Percentiles rank a stretch among this genome's conserved stretches.
Conservation (phyloP, 164 flowering plant genomes). For the Dillenia suffruticosa region DNA sequence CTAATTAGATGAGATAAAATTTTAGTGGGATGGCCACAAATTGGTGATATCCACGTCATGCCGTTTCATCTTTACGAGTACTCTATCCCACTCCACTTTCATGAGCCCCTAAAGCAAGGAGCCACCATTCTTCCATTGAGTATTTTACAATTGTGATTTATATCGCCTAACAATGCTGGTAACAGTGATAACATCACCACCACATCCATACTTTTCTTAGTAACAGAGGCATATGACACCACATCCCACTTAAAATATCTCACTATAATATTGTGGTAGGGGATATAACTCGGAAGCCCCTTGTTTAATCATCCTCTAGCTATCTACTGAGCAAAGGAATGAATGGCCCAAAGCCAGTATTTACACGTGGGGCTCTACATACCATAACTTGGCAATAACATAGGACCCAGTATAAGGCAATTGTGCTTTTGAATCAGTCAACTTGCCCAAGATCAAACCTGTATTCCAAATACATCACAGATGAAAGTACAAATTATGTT, state of each 20-base stretch:
- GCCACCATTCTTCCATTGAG: neutral
- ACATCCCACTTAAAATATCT: constrained; percentile 1
- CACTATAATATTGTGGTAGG: neutral
- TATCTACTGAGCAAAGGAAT: no score
- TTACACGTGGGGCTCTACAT: no score
- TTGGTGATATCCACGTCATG: constrained; percentile 31
- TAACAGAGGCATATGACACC: neutral
- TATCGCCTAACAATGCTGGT: constrained; percentile 7
- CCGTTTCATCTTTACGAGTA: constrained; percentile 11
- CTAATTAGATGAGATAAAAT: constrained; percentile 1
- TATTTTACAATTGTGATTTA: neutral
- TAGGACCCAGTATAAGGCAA: no score
- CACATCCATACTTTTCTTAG: neutral
- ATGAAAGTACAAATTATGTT: no score
- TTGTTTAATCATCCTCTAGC: no score
- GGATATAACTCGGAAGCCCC: constrained; percentile 6
- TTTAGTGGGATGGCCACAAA: constrained; percentile 25
- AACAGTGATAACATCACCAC: constrained; percentile 17
- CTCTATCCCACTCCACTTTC: constrained; percentile 13
- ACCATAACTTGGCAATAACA: no score
- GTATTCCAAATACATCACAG: no score
- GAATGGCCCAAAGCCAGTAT: no score
- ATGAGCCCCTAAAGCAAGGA: constrained; percentile 12
- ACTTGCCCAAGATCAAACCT: no score
- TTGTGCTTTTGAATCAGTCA: no score